Conservation (phyloP, 768 basidiomycete genomes). For the Solioccasus polychromus region DNA sequence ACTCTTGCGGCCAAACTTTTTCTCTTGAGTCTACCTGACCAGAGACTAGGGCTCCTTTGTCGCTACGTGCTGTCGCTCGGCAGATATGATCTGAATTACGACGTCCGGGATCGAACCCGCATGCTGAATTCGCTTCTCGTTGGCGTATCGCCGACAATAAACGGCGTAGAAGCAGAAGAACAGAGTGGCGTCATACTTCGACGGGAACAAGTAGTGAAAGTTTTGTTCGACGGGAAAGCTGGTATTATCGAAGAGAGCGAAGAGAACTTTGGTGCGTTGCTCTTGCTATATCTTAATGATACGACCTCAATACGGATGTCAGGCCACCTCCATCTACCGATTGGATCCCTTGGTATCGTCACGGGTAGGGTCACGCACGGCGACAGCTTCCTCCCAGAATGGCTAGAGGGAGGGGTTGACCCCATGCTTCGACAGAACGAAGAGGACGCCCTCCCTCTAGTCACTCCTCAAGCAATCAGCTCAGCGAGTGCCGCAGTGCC, state of each 20-base stretch:
- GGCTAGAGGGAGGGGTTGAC: slow-evolving; percentile 86
- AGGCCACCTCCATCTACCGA: slow-evolving; percentile 40
- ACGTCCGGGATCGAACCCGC: slow-evolving; percentile 87
- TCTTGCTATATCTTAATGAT: neutral
- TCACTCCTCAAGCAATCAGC: slow-evolving; percentile 40
- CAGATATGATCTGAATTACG: slow-evolving; percentile 84
- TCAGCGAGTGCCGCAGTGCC: slow-evolving; percentile 30
- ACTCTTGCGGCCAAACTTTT: slow-evolving; percentile 86
- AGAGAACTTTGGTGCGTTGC: slow-evolving; percentile 31
- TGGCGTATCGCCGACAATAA: slow-evolving; percentile 44
- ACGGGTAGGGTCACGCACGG: slow-evolving; percentile 49
- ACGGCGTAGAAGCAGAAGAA: slow-evolving; percentile 40
- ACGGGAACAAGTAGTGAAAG: slow-evolving; percentile 75
- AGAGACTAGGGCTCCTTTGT: slow-evolving; percentile 50
- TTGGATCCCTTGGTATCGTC: slow-evolving; percentile 69
- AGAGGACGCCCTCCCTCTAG: slow-evolving; percentile 43
- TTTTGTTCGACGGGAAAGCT: slow-evolving; percentile 77
- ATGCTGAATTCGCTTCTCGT: slow-evolving; percentile 70
- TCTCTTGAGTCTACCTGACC: slow-evolving; percentile 58
- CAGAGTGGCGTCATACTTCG: slow-evolving; percentile 74
- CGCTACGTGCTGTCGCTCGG: slow-evolving; percentile 81
- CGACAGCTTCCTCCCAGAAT: slow-evolving; percentile 63
- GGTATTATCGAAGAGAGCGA: slow-evolving; percentile 40
- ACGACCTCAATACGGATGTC: slow-evolving; percentile 5
- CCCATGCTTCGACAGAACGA: slow-evolving; percentile 66